Base-by-base conservation (phyloP, 257 asterid genomes). In the Solanum pinnatisectum region DNA sequence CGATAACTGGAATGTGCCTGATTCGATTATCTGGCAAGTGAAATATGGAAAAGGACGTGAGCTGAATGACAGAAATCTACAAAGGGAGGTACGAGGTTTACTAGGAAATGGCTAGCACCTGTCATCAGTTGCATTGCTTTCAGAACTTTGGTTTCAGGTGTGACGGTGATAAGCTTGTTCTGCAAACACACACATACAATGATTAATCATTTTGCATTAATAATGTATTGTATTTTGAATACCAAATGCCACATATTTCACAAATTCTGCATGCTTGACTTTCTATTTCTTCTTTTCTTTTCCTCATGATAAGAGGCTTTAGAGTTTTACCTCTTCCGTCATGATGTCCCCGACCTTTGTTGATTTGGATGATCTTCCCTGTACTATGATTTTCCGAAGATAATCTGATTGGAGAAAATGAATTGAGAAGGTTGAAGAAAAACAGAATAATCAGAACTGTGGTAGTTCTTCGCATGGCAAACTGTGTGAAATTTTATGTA, bases 91-190 rank as follows among this genome's bases (percentile, higher is more conserved):
- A 46, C 56, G 56, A 46, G 56, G 56, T 46, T 46, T 46, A 52
- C 60, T 52, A 56, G 27, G 22, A 65, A 56, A 49, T 63, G 8
- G 35, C 60, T 52, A 13, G 35, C 59, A 96, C 99, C 98, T 85
- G 99, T 96, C 99, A 96, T 96, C 87, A 96, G 91, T 71, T 96
- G 98, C 99, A 96, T 96, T 88, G 99, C 99, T 93, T 94, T 94
- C 94, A 96, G 88, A 77, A 94, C 99, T 91, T 94, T 96, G 67
- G 98, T 96, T 63, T 93, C 93, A 4, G 98, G 98, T 46, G 96
- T 94, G 56, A 96, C 98, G 0, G 99, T 96, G 78, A 96, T 96
- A 40, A 96, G 98, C 89, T 94, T 94, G 93, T 96, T 96, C 98
- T 96, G 98, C 92, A 92, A 88, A 86, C 76, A 88, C 33, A n/a